Base-by-base conservation (phyloP, 345 rosid species). In the Barbarea vulgaris region DNA sequence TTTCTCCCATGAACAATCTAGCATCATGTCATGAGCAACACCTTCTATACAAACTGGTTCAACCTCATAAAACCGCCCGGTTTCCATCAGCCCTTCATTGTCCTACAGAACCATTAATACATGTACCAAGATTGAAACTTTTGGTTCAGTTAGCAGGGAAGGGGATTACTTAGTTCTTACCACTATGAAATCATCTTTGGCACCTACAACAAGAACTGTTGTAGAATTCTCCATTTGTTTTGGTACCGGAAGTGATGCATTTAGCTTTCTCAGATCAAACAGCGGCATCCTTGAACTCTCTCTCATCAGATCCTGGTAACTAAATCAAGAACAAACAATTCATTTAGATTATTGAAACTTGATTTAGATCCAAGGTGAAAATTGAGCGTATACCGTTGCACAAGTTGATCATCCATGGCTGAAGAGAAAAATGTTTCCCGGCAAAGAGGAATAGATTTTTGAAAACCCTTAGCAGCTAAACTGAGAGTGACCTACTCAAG, bases 1-100 rank as follows among this genome's bases (percentile, higher is more conserved):
- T 83, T 81, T 83, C 41, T 85, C 90, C 98, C 97, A 89, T 3
- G 83, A 85, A 82, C 88, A 85, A 72, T 91, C 96, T 56, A 93
- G 77, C 98, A 91, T 93, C 89, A 93, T 80, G 80, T 91, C 96
- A 68, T 93, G 97, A 47, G 94, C 97, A 73, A 93, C 85, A 59
- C 90, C 91, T 82, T 87, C 85, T 24, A 91, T 37, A 42, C 87
- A 83, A 67, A 88, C 77, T 3, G 94, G 91, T 7, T 83, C 47
- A 11, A 84, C 91, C 0, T 86, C 87, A 24, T 87, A 88, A 77
- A 89, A 91, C 70, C 74, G 1, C 10, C 86, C 93, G 8, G 34
- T 31, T 31, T 5, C 34, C 8, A 5, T 31, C 34, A 31, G 34
- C 6, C 34, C 34, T 31, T 31, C 34, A 31, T 31, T 1, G 8